A percentile compares a stretch with the other conserved stretches of the same genome.
phyloP scores from a whole-genome alignment of 176 grass and related monocot species.

The Ensete glaucum region DNA sequence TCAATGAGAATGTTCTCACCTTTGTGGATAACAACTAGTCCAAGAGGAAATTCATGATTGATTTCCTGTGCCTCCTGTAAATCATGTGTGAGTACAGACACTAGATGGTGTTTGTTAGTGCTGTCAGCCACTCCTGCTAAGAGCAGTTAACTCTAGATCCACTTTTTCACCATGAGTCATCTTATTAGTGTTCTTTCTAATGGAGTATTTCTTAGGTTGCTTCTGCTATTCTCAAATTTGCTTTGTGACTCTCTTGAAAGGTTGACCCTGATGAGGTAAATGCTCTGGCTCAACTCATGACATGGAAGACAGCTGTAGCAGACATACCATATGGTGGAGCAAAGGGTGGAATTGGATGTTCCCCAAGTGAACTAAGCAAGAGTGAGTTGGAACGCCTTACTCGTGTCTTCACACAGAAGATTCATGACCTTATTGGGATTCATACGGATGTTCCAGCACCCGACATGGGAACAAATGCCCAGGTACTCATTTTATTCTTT shows the following conservation, averaged over 20 bases:
- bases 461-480: slow-evolving; percentile 15
- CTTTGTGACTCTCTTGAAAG: background rate
- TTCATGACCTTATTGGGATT: slow-evolving; percentile 8
- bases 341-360: slow-evolving; percentile 14
- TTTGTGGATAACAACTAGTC: no score
- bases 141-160: background rate
- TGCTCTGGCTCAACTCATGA: slow-evolving; percentile 17
- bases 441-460: slow-evolving; percentile 15
- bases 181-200: background rate
- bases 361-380: slow-evolving; percentile 1
- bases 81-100: no score
- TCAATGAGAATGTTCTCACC: no score
- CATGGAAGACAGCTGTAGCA: slow-evolving; percentile 18
- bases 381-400: slow-evolving; percentile 12
- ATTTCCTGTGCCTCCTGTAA: no score
- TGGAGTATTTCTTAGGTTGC: background rate
- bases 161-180: background rate
- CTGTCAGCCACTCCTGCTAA: no score
- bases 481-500: background rate
- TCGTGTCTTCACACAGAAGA: slow-evolving; percentile 11
- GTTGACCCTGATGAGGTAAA: slow-evolving; percentile 10
- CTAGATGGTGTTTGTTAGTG: no score
- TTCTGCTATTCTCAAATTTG: background rate
- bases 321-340: slow-evolving; percentile 18
- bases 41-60: no score